Percentiles rank a stretch among this genome's conserved stretches.
Conservation (phyloP, 352 stramenopile species). For the Phytophthora constricta region DNA sequence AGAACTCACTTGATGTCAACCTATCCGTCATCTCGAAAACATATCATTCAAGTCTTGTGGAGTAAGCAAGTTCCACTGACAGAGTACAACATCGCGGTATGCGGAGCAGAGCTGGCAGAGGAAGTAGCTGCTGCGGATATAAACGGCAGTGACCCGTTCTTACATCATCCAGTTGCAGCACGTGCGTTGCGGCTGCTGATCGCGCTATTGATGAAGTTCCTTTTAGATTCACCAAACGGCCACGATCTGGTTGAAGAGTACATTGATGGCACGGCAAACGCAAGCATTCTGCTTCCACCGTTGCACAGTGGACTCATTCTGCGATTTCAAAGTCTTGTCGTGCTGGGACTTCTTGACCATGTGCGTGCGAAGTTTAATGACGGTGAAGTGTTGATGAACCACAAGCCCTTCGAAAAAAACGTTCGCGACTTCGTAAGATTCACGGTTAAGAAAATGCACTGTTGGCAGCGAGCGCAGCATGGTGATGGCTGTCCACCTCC, state of each 20-base stretch:
- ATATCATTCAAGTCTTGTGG: conserved; percentile 47
- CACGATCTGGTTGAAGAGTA: conserved; percentile 56
- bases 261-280: conserved; percentile 48
- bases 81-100: conserved; percentile 44
- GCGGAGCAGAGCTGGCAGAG: conserved; percentile 49
- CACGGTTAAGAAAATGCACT: conserved; percentile 65
- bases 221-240: conserved; percentile 57
- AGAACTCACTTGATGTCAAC: conserved; percentile 45
- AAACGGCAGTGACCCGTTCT: conserved; percentile 58
- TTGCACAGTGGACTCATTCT: conserved; percentile 57
- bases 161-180: conserved; percentile 53
- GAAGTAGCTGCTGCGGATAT: conserved; percentile 43
- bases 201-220: conserved; percentile 54
- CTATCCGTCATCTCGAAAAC: conserved; percentile 47
- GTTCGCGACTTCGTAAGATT: conserved; percentile 68
- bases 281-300: conserved; percentile 41
- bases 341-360: conserved; percentile 61
- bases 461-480: conserved; percentile 72
- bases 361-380: conserved; percentile 54
- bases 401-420: conserved; percentile 64
- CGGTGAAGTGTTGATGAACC: conserved; percentile 48
- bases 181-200: conserved; percentile 55
- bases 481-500: conserved; percentile 57
- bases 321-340: conserved; percentile 59
- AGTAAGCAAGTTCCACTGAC: conserved; percentile 51